Evolutionary conservation across 805 yeast genomes (phyloP), one percentile per base, ranked within the genome.

Genomic region (Saturnispora serradocipensis): DNA sequence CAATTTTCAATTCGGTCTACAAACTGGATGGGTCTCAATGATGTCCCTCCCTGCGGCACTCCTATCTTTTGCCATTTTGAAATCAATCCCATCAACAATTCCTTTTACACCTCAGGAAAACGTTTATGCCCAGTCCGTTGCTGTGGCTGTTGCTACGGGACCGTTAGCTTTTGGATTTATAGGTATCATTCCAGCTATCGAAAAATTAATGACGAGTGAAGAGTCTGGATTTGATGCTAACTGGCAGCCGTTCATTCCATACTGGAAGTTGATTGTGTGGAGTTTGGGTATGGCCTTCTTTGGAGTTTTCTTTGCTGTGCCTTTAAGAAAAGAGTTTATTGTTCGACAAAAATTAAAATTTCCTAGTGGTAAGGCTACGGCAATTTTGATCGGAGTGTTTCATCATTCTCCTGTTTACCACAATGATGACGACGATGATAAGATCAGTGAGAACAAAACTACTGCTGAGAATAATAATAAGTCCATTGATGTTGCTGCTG

Each of bases 1-100:
- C 4, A 91, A 91, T 67, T 93, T 93, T 69, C 98, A 91, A 64
- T 91, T 91, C 65, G 99, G 98, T 1, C 72, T 91, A 20, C 99
- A 91, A 64, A 91, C 97, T 0, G 99, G 99, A 2, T 91, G 99
- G 99, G 97, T 93, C 5, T 88, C 97, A 10, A 91, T 91, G 99
- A 93, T 91, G 99, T 86, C 96, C 22, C 72, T 91, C 50, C 98
- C 99, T 0, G 84, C 96, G 4, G 97, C 98, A 0, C 67, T 91
- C 49, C 68, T 91, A 25, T 97, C 95, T 0, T 90, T 81, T 65
- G 85, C 97, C 0, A 71, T 86, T 18, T 91, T 90, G 72, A 87
- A 82, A 59, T 69, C 80, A 4, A 59, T 84, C 2, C 72, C 73
- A 24, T 48, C 57, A 1, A 56, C 59, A 6, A 67, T 66, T 36